These are phyloP conservation scores for Camellia lanceoleosa DNA, from an alignment of 148 eudicot genomes.

Conservation along the genomic window DNA sequence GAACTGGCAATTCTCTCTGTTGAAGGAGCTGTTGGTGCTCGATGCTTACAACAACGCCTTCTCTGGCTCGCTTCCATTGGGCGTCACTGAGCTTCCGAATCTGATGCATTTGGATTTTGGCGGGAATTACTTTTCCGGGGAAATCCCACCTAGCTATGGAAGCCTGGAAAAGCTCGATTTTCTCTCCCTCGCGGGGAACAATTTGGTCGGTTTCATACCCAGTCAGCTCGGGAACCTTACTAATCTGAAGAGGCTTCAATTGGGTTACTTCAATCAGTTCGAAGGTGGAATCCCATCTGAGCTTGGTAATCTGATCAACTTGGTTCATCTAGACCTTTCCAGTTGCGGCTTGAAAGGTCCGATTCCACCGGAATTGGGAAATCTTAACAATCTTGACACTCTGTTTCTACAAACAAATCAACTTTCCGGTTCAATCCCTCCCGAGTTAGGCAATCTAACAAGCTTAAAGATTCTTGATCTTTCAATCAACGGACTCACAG, in stretches of 20 bases:
- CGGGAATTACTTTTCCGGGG: conserved; percentile 56
- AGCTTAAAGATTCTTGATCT: conserved; percentile 38
- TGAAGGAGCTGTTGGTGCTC: conserved; percentile 32
- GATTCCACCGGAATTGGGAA: conserved; percentile 46
- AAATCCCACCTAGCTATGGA: conserved; percentile 42
- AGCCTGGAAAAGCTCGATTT: conserved; percentile 29
- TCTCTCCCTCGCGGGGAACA: conserved; percentile 50
- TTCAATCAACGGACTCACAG: conserved; percentile 39
- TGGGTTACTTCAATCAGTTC: conserved; percentile 55
- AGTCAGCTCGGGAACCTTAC: conserved; percentile 42
- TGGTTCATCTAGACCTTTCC: conserved; percentile 49
- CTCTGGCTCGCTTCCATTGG: conserved; percentile 38
- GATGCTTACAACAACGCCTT: conserved; percentile 53
- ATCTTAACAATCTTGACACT: conserved; percentile 40
- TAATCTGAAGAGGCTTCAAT: conserved; percentile 30
- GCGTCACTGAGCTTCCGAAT: conserved; percentile 23
- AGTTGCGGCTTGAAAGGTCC: conserved; percentile 45
- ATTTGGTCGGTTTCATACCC: conserved; percentile 40
- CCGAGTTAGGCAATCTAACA: conserved; percentile 32
- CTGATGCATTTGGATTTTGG: conserved; percentile 48
- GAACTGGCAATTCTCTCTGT: conserved; percentile 35
- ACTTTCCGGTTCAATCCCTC: conserved; percentile 41
- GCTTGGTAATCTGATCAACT: conserved; percentile 37
- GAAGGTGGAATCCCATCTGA: conserved; percentile 53
- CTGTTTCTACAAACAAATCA: conserved; percentile 48